phyloP scores from a whole-genome alignment of 257 asterid species.

The Solanum paucissectum region DNA sequence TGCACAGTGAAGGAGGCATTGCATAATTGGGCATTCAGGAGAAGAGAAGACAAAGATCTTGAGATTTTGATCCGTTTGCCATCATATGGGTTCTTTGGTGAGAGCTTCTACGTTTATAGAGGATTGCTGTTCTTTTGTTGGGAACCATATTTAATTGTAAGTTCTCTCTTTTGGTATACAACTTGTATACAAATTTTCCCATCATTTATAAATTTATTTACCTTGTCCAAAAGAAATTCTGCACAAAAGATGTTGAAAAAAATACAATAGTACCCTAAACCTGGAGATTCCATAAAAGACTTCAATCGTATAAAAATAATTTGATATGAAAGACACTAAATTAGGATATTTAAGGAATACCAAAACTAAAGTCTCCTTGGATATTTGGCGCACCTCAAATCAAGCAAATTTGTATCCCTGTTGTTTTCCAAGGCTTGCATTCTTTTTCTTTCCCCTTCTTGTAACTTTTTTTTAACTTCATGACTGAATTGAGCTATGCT shows the following conservation, averaged over 20 bases:
- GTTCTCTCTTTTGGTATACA: background rate
- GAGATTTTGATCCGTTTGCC: background rate
- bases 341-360: background rate
- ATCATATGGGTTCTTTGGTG: background rate
- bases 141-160: background rate
- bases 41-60: background rate
- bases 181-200: background rate
- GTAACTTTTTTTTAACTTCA: background rate
- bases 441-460: background rate
- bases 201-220: background rate
- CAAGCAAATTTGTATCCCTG: background rate
- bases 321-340: background rate
- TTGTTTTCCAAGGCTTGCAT: background rate
- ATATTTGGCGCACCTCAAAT: background rate
- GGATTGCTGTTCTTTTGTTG: background rate
- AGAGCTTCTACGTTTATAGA: background rate
- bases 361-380: background rate
- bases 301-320: background rate
- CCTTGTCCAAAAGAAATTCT: background rate
- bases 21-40: background rate
- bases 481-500: background rate
- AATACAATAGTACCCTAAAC: background rate
- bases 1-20: background rate
- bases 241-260: background rate
- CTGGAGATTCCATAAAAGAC: background rate